A percentile compares a stretch with the other conserved stretches of the same genome.
phyloP scores from a whole-genome alignment of 2,329 filamentous ascomycete species.

The Colletotrichum sp. region DNA sequence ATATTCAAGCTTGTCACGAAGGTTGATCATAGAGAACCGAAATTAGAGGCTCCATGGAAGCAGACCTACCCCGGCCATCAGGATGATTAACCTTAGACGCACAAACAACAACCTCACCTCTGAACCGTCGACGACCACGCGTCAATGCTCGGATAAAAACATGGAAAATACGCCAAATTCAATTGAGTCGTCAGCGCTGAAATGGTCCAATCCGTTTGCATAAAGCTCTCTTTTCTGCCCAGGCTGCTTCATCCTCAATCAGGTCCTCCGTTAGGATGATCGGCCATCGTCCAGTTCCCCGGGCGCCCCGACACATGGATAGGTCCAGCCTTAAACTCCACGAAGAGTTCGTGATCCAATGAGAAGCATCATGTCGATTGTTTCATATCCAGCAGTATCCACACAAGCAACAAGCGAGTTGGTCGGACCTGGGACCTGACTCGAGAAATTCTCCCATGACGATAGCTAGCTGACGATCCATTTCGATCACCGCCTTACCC shows the following conservation, averaged over 20 bases:
- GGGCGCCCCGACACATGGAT: background rate
- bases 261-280: background rate
- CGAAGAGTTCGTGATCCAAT: background rate
- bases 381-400: background rate
- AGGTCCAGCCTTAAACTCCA: background rate
- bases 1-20: background rate
- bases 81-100: background rate
- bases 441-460: background rate
- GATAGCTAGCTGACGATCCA: background rate
- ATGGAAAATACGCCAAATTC: background rate
- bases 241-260: background rate
- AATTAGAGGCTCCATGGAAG: background rate
- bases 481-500: background rate
- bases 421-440: background rate
- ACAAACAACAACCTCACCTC: background rate
- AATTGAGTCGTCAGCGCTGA: background rate
- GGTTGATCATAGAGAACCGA: conserved; percentile 2
- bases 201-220: background rate
- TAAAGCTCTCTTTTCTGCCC: background rate
- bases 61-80: background rate
- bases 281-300: background rate
- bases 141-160: background rate
- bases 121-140: background rate
- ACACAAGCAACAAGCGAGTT: background rate
- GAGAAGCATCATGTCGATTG: background rate